Evolutionary conservation across 208 protist species (phyloP), one percentile per base, ranked within the genome.

Genomic region (Balamuthia mandrillaris): DNA sequence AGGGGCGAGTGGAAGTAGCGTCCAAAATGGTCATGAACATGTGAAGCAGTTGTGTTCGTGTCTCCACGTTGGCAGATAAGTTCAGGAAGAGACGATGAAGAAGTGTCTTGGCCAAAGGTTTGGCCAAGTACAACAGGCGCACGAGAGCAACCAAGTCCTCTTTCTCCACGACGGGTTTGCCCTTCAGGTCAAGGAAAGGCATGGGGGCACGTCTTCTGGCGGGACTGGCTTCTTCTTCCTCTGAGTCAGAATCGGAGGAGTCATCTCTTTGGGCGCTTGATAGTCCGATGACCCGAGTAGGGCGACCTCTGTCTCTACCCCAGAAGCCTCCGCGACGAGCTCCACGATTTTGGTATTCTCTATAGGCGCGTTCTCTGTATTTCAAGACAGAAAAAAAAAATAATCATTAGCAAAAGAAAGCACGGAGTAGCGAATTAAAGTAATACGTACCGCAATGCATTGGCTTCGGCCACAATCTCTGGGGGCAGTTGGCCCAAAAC

Each of bases 381-480:
- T n/a, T n/a, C n/a, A n/a, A n/a, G n/a, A n/a, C n/a, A n/a, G n/a
- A n/a, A n/a, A n/a, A n/a, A n/a, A n/a, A n/a, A n/a, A n/a, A n/a
- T n/a, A n/a, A n/a, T n/a, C n/a, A n/a, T n/a, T n/a, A n/a, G n/a
- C n/a, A n/a, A n/a, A n/a, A n/a, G n/a, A n/a, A n/a, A n/a, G n/a
- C n/a, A n/a, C n/a, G n/a, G n/a, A n/a, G n/a, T n/a, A n/a, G n/a
- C n/a, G n/a, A n/a, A n/a, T n/a, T n/a, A n/a, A n/a, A n/a, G n/a
- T n/a, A n/a, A n/a, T n/a, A n/a, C n/a, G n/a, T n/a, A n/a, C n/a
- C 75, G 68, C 29, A 97, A 81, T 61, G 88, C 82, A 45, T 87
- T 85, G 16, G 96, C 96, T 87, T 98, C 96, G 0, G 90, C 93
- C 31, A 92, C 87, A 2, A 97, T 72, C 52, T 94, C 94, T 16